Evolutionary conservation across 345 rosid species (phyloP).

Genomic region (Melastoma malabathricum): DNA sequence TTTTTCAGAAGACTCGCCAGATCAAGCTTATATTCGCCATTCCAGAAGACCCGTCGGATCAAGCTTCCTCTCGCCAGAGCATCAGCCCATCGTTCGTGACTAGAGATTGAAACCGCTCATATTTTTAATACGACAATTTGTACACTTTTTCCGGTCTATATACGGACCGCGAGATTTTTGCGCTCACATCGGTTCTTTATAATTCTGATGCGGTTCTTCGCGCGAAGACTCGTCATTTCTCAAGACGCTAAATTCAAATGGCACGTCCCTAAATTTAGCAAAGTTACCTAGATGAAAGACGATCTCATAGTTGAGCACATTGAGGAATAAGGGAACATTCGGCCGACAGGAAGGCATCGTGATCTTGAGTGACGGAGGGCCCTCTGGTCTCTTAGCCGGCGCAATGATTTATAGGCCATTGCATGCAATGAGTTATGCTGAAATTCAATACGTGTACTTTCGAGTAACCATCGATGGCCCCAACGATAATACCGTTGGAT

Average conservation of each 20-base stretch:
- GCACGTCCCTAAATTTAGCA: constrained; percentile 39
- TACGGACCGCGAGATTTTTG: too few relatives aligned
- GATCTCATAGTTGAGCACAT: constrained; percentile 34
- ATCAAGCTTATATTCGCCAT: too few relatives aligned
- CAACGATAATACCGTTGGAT: constrained; percentile 38
- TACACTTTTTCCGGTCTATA: too few relatives aligned
- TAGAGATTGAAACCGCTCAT: too few relatives aligned
- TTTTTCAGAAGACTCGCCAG: too few relatives aligned
- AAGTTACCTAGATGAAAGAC: constrained; percentile 47
- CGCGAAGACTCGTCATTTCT: constrained; percentile 1
- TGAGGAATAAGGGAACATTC: constrained; percentile 43
- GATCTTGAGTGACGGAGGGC: constrained; percentile 51
- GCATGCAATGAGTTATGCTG: constrained; percentile 62
- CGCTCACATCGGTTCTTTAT: too few relatives aligned
- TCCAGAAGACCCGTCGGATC: too few relatives aligned
- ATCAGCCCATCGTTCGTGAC: too few relatives aligned
- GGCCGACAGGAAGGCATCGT: constrained; percentile 44
- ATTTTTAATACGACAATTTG: too few relatives aligned
- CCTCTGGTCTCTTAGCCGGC: constrained; percentile 47
- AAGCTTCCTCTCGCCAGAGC: too few relatives aligned
- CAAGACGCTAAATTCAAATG: constrained; percentile 38
- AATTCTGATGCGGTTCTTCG: too few relatives aligned
- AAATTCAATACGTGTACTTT: constrained; percentile 53
- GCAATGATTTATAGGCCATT: constrained; percentile 65
- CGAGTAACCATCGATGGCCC: constrained; percentile 30